Base-by-base conservation (phyloP, 192 early-diverging fungal genomes). In the Backusella parvicylindrica region DNA sequence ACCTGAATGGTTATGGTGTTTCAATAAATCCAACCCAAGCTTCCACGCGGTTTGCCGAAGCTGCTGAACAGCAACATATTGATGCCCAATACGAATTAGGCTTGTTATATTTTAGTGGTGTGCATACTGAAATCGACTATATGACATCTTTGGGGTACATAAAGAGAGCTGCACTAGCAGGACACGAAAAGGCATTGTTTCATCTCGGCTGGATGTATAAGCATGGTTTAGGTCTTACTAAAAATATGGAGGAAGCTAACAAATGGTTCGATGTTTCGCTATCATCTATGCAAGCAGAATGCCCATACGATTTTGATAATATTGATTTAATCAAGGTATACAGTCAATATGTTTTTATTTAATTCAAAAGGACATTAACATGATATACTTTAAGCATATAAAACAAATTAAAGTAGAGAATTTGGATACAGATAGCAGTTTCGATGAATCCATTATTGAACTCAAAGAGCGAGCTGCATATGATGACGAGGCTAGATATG, bases 401-500 rank as follows among this genome's bases (percentile, higher is more conserved):
- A n/a, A 47, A 47, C 4, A 7, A 2, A 4, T 47, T 6, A 18
- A n/a, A n/a, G 4, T 6, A 47, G 43, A 47, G 16, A 7, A n/a
- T 47, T 5, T n/a, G 18, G 1, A 47, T 47, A 0, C 43, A 6
- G 43, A 1, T 47, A 6, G 0, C 6, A 35, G 6, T 35, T 35
- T 35, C 33, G 6, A 47, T 0, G n/a, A n/a, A 47, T 18, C 43
- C 6, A n/a, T 47, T 35, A 35, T 3, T 15, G 13, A 15, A 2
- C 26, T 60, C 2, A 9, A 60, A 1, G 28, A 0, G 0, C 26
- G 0, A n/a, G n/a, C n/a, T 1, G 8, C 53, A 0, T 23, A 28
- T 60, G 26, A 26, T 28, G 8, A 9, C 3, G 23, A 0, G 1
- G 23, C 53, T 0, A 60, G 53, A 0, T 60, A 60, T 1, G 0